Evolutionary conservation across 2,329 filamentous ascomycete species (phyloP), one percentile per base, ranked within the genome.

Genomic region (Trichoderma asperellum): DNA sequence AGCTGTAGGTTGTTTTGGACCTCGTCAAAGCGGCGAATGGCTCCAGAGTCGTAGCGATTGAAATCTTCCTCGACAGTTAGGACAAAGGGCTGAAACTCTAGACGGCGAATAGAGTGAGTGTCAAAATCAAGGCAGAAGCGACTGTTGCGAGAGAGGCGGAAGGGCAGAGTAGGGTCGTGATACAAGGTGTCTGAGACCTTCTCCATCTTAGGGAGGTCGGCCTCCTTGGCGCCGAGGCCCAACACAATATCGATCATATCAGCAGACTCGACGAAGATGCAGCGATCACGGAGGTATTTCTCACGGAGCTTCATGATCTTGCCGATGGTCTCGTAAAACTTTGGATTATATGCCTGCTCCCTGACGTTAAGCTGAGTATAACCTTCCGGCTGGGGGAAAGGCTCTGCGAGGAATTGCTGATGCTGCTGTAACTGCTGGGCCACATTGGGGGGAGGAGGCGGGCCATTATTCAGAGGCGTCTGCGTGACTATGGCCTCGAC

Each of bases 81-180:
- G 35, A 71, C 66, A 70, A 75, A 77, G 5, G 76, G 76, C 69
- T 77, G 76, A 70, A 74, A 74, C 69, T 77, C 75, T 18, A 77
- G 74, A 1, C 76, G 73, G n/a, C 74, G 72, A 21, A 78, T 57
- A 8, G 65, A 66, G n/a, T 70, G 53, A n/a, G 71, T 72, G 40
- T 73, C 73, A 55, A 73, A 73, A 66, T 78, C 76, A 47, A 76
- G 72, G 68, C 69, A 74, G 65, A 76, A 76, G 35, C 75, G 73
- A 40, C 74, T 74, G 68, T 74, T 77, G 53, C 70, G 71, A 6
- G 72, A 60, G 58, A 70, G 71, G 60, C 76, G 76, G 68, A 73
- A 77, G 32, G 73, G 72, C 4, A 78, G 71, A 5, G 76, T 78
- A 8, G 76, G 76, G 68, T 78, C 76, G 27, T 65, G 57, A 53